phyloP scores from a whole-genome alignment of 129 eudicot genomes.

The Helichrysum umbraculigerum region DNA sequence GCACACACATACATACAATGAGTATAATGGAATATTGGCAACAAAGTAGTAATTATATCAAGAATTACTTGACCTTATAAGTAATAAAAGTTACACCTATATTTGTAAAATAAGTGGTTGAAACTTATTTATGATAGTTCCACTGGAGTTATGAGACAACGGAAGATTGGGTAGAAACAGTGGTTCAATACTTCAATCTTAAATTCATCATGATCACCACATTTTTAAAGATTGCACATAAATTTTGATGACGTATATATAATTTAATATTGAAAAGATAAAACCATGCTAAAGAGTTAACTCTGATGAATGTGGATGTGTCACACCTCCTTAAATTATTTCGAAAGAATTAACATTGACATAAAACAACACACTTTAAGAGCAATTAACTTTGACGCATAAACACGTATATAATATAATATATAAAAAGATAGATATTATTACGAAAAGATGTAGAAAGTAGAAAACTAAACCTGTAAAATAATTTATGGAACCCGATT shows the following conservation, averaged over 20 bases:
- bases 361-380: background rate
- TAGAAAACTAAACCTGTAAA: slow-evolving; percentile 19
- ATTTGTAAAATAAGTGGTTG: slow-evolving; percentile 3
- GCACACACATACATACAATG: slow-evolving; percentile 12
- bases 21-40: background rate
- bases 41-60: background rate
- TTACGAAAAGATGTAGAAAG: background rate
- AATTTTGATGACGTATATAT: background rate
- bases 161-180: background rate
- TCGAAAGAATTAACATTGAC: background rate
- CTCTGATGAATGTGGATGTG: background rate
- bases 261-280: too few relatives aligned
- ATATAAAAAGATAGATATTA: too few relatives aligned
- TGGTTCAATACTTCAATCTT: background rate
- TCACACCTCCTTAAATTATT: background rate
- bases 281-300: too few relatives aligned
- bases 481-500: slow-evolving; percentile 15
- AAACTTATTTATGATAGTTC: slow-evolving; percentile 17
- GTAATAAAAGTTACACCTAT: background rate
- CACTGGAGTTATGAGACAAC: background rate
- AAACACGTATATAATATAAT: too few relatives aligned
- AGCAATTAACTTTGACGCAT: background rate
- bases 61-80: background rate
- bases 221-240: background rate
- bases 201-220: background rate